These are phyloP conservation scores for Nemophila menziesii DNA, from an alignment of 257 asterid genomes.

Conservation along the genomic window DNA sequence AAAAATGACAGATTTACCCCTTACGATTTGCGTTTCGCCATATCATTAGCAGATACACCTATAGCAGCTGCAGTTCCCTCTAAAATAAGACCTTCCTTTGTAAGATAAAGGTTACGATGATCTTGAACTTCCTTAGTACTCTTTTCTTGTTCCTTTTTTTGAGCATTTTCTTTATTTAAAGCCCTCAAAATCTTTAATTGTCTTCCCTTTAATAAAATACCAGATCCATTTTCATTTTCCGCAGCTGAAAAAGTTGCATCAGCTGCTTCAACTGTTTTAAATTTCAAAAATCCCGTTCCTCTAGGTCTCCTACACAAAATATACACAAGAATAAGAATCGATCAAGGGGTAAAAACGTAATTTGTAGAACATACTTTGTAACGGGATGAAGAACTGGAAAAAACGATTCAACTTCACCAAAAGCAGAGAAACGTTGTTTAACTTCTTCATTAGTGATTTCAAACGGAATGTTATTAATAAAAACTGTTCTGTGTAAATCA, in stretches of 20 bases:
- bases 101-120: slow-evolving; percentile 74
- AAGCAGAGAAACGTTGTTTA: slow-evolving; percentile 65
- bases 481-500: slow-evolving; percentile 68
- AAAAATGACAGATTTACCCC: too few species aligned
- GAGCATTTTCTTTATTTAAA: slow-evolving; percentile 70
- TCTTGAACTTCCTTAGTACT: slow-evolving; percentile 57
- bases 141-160: slow-evolving; percentile 67
- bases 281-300: slow-evolving; percentile 98
- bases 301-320: slow-evolving; percentile 69
- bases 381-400: slow-evolving; percentile 73
- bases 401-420: slow-evolving; percentile 74
- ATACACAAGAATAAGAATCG: slow-evolving; percentile 3
- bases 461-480: slow-evolving; percentile 81
- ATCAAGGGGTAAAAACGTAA: slow-evolving; percentile 1
- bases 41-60: slow-evolving; percentile 74
- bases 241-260: slow-evolving; percentile 73
- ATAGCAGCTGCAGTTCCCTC: slow-evolving; percentile 89
- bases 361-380: slow-evolving; percentile 51
- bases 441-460: slow-evolving; percentile 65
- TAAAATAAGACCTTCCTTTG: slow-evolving; percentile 86
- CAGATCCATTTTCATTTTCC: slow-evolving; percentile 38
- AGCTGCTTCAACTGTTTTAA: slow-evolving; percentile 48
- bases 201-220: slow-evolving; percentile 71
- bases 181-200: slow-evolving; percentile 74
- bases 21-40: slow-evolving; percentile 85